Evolutionary conservation across 2,329 filamentous ascomycete species (phyloP).

Genomic region (Fusarium palustre): DNA sequence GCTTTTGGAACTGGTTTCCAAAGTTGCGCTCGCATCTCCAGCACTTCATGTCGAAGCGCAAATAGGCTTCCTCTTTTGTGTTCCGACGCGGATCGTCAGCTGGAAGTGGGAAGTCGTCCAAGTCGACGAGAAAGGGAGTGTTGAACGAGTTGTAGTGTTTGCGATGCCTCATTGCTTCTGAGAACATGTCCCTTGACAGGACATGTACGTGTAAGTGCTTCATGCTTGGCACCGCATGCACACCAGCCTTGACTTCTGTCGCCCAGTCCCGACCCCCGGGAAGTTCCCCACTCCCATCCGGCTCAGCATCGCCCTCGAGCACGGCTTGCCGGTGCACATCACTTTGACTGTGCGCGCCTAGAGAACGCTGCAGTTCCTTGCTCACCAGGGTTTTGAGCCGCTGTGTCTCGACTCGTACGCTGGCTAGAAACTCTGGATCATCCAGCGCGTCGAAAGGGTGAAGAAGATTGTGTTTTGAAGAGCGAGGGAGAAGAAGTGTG

Average conservation of each 20-base stretch:
- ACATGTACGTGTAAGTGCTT: constrained; percentile 92
- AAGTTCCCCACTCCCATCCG: constrained; percentile 54
- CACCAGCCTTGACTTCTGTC: constrained; percentile 77
- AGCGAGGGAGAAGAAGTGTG: constrained; percentile 86
- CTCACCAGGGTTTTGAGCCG: constrained; percentile 75
- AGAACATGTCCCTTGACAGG: constrained; percentile 82
- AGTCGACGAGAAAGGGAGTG: constrained; percentile 82
- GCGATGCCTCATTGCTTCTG: constrained; percentile 76
- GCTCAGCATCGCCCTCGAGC: constrained; percentile 66
- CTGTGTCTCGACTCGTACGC: constrained; percentile 70
- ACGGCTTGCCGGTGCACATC: constrained; percentile 76
- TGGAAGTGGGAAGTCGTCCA: constrained; percentile 83
- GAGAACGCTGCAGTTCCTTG: constrained; percentile 77
- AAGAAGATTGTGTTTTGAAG: constrained; percentile 66
- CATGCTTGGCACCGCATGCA: constrained; percentile 93
- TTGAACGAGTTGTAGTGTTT: constrained; percentile 95
- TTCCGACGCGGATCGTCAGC: constrained; percentile 72
- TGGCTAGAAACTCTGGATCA: constrained; percentile 74
- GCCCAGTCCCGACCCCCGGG: constrained; percentile 83
- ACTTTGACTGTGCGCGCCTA: constrained; percentile 70
- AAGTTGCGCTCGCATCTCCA: constrained; percentile 87
- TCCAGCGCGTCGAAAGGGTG: constrained; percentile 85
- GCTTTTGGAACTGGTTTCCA: constrained; percentile 75
- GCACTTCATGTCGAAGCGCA: constrained; percentile 76
- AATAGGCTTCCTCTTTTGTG: constrained; percentile 67